A percentile compares a stretch with the other conserved stretches of the same genome.
These are phyloP conservation scores for Pythium rhizo-oryzae DNA, from an alignment of 352 stramenopile species.

Conservation along the genomic window DNA sequence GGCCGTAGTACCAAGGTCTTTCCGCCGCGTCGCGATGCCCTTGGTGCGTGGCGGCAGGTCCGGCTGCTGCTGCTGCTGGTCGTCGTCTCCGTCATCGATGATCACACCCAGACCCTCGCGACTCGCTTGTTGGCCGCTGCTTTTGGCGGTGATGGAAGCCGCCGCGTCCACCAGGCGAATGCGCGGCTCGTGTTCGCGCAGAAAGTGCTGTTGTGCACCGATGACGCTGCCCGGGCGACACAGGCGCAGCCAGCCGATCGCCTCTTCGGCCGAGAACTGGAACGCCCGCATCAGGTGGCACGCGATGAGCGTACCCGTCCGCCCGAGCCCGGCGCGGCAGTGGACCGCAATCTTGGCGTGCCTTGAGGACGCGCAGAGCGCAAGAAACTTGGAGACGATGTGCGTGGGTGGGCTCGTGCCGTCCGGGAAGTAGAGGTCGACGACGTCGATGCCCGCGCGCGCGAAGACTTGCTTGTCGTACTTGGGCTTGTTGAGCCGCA, in stretches of 20 bases:
- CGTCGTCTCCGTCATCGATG: not conserved
- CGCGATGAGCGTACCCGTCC: slow-evolving; percentile 95
- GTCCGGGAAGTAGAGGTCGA: slow-evolving; percentile 94
- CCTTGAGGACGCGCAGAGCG: slow-evolving; percentile 57
- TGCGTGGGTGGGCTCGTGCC: slow-evolving; percentile 82
- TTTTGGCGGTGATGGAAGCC: not conserved
- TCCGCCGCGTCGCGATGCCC: slow-evolving; percentile 15
- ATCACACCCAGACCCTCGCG: not conserved
- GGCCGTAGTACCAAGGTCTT: not conserved
- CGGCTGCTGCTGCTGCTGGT: not conserved
- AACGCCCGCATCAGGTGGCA: slow-evolving; percentile 96
- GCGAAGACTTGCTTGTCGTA: slow-evolving; percentile 89
- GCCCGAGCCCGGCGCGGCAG: slow-evolving; percentile 95
- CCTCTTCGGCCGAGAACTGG: slow-evolving; percentile 90
- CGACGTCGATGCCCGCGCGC: slow-evolving; percentile 85
- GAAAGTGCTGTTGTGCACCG: slow-evolving; percentile 94
- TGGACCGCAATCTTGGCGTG: slow-evolving; percentile 67
- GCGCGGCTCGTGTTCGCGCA: slow-evolving; percentile 66
- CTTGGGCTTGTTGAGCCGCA: slow-evolving; percentile 92
- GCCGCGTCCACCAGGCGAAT: not conserved
- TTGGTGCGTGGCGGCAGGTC: slow-evolving; percentile 1
- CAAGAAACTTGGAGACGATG: slow-evolving; percentile 81
- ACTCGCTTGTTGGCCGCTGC: too few species aligned
- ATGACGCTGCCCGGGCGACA: slow-evolving; percentile 93
- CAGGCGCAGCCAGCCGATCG: slow-evolving; percentile 93